Percentiles rank a stretch among this genome's conserved stretches.
Evolutionary conservation across 2,329 filamentous ascomycete species (phyloP).

Genomic region (Aureobasidium sp.): DNA sequence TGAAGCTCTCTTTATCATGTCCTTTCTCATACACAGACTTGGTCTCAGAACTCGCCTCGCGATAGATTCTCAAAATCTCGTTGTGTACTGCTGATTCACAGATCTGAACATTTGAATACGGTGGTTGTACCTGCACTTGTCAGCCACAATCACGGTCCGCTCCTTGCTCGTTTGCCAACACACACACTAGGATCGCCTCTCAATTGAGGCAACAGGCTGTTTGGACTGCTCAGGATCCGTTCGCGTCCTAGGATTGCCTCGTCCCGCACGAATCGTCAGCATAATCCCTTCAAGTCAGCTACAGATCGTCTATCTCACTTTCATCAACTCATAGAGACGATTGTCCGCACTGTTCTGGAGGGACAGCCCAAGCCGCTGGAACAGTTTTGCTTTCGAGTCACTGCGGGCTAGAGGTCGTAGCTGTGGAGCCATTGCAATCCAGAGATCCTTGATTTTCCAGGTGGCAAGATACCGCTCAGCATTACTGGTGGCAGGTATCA

Average conservation of each 20-base stretch:
- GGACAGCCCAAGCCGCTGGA: conserved; percentile 36
- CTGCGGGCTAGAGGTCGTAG: conserved; percentile 35
- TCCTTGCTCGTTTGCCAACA: not conserved
- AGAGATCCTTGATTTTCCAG: no score
- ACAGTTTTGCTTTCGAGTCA: conserved; percentile 39
- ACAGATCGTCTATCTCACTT: conserved; percentile 27
- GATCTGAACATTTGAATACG: conserved; percentile 42
- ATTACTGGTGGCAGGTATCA: not conserved
- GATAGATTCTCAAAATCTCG: conserved; percentile 38
- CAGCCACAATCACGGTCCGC: not conserved
- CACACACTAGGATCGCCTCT: conserved; percentile 25
- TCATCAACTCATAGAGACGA: conserved; percentile 37
- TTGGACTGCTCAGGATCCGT: conserved; percentile 34
- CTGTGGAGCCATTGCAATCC: conserved; percentile 18
- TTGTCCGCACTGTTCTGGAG: conserved; percentile 31
- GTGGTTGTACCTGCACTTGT: conserved; percentile 22
- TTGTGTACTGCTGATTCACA: conserved; percentile 42
- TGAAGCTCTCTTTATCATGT: conserved; percentile 33
- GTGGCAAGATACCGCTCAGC: not conserved
- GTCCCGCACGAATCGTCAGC: conserved; percentile 26
- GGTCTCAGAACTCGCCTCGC: conserved; percentile 33
- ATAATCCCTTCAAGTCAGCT: not conserved
- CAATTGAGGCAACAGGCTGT: conserved; percentile 34
- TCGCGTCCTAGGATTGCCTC: conserved; percentile 38
- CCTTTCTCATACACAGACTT: conserved; percentile 37